Conservation (phyloP, 352 stramenopile species). For the Pythium phragmiticola region DNA sequence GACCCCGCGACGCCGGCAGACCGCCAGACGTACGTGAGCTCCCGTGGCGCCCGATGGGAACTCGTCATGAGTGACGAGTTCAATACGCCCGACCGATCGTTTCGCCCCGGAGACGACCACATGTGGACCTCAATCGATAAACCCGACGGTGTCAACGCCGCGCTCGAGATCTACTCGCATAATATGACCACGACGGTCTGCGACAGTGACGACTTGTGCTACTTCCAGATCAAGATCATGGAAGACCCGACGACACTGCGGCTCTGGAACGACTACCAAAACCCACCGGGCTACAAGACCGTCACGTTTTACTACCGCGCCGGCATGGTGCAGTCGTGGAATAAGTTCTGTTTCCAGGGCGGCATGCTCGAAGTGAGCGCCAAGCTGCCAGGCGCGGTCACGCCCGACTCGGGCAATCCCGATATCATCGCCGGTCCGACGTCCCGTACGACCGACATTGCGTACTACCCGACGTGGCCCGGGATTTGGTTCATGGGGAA, state of each 20-base stretch:
- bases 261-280: constrained; percentile 66
- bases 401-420: constrained; percentile 40
- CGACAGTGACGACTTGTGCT: constrained; percentile 50
- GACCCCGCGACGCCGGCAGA: constrained; percentile 50
- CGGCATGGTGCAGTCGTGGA: constrained; percentile 93
- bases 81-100: constrained; percentile 59
- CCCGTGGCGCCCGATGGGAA: constrained; percentile 48
- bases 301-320: constrained; percentile 64
- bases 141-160: constrained; percentile 69
- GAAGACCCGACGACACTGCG: constrained; percentile 40
- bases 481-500: constrained; percentile 97
- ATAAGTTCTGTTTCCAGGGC: constrained; percentile 96
- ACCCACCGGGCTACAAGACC: constrained; percentile 50
- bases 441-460: constrained; percentile 8
- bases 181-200: constrained; percentile 70
- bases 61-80: constrained; percentile 83
- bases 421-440: constrained; percentile 19
- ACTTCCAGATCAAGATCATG: constrained; percentile 60
- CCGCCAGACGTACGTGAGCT: constrained; percentile 44
- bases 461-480: constrained; percentile 88
- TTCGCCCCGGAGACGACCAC: constrained; percentile 92
- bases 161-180: constrained; percentile 66
- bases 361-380: constrained; percentile 91
- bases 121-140: constrained; percentile 90
- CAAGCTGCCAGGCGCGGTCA: constrained; percentile 73